Base-by-base conservation (phyloP, 441 rosid species). In the Croton laevigatus region DNA sequence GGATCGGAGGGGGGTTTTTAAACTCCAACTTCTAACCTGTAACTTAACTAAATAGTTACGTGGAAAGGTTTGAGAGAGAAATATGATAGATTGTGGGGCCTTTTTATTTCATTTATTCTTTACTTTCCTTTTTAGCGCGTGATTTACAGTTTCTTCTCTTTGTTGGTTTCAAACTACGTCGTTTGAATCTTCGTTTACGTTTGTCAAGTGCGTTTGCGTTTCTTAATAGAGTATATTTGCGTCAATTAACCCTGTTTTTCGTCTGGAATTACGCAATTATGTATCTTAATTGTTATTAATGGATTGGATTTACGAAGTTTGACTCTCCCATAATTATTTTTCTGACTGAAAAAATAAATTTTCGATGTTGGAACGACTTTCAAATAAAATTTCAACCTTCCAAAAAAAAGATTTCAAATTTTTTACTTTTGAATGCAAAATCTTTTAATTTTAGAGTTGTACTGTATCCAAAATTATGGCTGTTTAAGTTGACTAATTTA, bases 21-120 rank as follows among this genome's bases (percentile, higher is more conserved):
- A 40, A 73, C 75, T 76, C 91, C 91, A 86, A 86, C 93, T 80
- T 85, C 86, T 69, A 76, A 93, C 97, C 95, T 85, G 95, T 82
- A 89, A 73, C 86, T 69, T 74, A 89, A 85, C 95, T 85, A 87
- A 80, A 80, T 83, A 76, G 71, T 73, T 72, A 62, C 64, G 75
- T 55, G 76, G 62, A 68, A 63, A 16, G 23, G 20, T 23, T 27
- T 3, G 20, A 40, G 34, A 34, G 62, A 72, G 37, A 34, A 34
- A 52, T 49, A 62, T 53, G 37, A 70, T 37, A 1, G 60, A 38
- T 59, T 9, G 60, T 49, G 66, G 62, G 67, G 3, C 71, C 70
- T 19, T 36, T 13, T 27, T 3, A 3, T 27, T 38, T 5, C 23
- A 13, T 5, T 19, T 22, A 3, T 2, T 38, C 4, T 20, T 59